phyloP scores from a whole-genome alignment of 2,329 filamentous ascomycete species.

The Teratosphaeria epicoccoides region DNA sequence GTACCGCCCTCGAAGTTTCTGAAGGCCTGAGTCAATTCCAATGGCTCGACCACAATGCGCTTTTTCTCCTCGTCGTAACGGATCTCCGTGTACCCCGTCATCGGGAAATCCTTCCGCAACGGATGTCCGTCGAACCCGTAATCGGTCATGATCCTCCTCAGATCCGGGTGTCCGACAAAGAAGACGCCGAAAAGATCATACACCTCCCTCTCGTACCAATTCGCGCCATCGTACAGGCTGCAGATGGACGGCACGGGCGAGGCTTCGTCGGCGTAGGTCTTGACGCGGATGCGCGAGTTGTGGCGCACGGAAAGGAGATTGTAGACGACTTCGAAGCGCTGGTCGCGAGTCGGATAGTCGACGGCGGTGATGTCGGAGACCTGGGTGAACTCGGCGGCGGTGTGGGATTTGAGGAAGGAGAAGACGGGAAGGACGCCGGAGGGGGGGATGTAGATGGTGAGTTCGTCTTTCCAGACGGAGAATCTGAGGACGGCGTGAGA shows the following conservation, averaged over 20 bases:
- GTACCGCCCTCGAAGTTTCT: conserved; percentile 81
- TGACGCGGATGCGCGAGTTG: conserved; percentile 92
- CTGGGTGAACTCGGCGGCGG: conserved; percentile 91
- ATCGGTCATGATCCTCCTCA: conserved; percentile 97
- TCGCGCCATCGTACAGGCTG: conserved; percentile 80
- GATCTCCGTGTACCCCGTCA: conserved; percentile 97
- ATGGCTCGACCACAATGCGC: conserved; percentile 92
- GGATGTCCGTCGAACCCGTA: conserved; percentile 98
- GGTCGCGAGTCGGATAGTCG: conserved; percentile 88
- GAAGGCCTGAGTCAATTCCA: conserved; percentile 97
- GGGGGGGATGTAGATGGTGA: conserved; percentile 66
- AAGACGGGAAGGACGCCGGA: conserved; percentile 84
- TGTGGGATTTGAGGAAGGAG: conserved; percentile 94
- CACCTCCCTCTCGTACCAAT: conserved; percentile 97
- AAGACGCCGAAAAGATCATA: conserved; percentile 98
- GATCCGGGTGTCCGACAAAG: conserved; percentile 88
- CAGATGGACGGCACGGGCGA: conserved; percentile 85
- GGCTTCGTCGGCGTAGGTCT: conserved; percentile 96
- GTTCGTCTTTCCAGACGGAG: conserved; percentile 98
- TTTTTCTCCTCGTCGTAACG: conserved; percentile 99
- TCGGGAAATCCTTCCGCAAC: conserved; percentile 91
- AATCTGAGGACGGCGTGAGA: conserved; percentile 45
- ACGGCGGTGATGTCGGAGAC: conserved; percentile 86
- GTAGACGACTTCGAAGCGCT: conserved; percentile 97
- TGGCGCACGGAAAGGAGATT: conserved; percentile 91